Evolutionary conservation across 1,284 basidiomycete species (phyloP).

Genomic region (Ceratobasidium sp.): DNA sequence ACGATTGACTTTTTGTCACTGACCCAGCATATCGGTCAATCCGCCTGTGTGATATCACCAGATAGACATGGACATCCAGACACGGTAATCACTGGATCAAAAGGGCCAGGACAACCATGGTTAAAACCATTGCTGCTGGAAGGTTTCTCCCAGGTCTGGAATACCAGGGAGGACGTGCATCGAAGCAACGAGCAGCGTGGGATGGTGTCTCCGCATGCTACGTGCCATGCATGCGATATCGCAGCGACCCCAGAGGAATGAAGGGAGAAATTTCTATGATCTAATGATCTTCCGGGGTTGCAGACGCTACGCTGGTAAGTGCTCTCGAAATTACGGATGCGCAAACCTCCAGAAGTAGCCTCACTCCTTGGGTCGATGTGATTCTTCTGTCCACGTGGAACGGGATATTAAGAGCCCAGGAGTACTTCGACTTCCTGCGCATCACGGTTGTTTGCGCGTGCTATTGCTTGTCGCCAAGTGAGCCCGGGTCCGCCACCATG

Average conservation of each 20-base stretch:
- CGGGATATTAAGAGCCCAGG: not conserved
- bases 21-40: not conserved
- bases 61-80: not conserved
- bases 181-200: constrained; percentile 11
- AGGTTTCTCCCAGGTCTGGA: constrained; percentile 12
- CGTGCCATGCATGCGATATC: constrained; percentile 14
- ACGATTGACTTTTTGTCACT: constrained; percentile 2
- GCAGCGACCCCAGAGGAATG: constrained; percentile 12
- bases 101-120: not conserved
- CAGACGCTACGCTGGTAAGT: not conserved
- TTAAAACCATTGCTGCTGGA: not conserved
- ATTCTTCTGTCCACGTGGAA: constrained; percentile 37
- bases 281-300: constrained; percentile 21
- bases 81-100: not conserved
- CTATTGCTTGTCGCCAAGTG: constrained; percentile 9
- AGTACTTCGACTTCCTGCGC: constrained; percentile 1
- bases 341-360: no score
- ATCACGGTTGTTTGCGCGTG: not conserved
- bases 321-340: constrained; percentile 24
- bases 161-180: not conserved
- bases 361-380: constrained; percentile 17
- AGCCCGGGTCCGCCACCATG: not conserved
- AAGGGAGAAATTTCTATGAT: constrained; percentile 10
- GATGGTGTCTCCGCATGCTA: constrained; percentile 13
- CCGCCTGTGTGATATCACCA: not conserved